Conservation (phyloP, 2,329 filamentous ascomycete genomes). For the Gremmenia infestans region DNA sequence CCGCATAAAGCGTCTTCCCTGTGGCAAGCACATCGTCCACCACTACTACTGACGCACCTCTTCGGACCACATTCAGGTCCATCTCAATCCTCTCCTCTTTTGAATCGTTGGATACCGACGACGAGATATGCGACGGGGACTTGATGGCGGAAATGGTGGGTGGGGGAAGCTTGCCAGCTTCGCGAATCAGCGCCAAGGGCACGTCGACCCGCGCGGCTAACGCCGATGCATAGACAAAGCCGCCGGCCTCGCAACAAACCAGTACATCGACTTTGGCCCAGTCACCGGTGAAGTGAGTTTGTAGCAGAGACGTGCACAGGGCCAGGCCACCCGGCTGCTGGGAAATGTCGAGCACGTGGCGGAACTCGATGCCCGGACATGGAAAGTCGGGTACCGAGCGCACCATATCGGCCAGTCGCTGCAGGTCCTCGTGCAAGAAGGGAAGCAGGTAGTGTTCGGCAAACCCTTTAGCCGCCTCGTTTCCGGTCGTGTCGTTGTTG, state of each 20-base stretch:
- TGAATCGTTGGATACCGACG: conserved; percentile 25
- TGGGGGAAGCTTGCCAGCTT: conserved; percentile 54
- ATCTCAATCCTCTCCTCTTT: conserved; percentile 45
- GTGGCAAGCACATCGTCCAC: conserved; percentile 25
- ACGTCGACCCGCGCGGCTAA: conserved; percentile 39
- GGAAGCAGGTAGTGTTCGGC: conserved; percentile 36
- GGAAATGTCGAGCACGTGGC: conserved; percentile 51
- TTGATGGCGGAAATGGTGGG: conserved; percentile 47
- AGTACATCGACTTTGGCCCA: conserved; percentile 45
- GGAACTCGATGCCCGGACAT: conserved; percentile 46
- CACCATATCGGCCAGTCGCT: conserved; percentile 47
- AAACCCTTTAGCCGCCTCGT: conserved; percentile 37
- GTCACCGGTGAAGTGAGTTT: conserved; percentile 39
- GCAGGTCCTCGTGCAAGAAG: conserved; percentile 42
- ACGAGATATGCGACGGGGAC: conserved; percentile 49
- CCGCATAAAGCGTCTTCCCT: conserved; percentile 22
- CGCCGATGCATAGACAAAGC: conserved; percentile 49
- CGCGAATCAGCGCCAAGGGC: conserved; percentile 47
- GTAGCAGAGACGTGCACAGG: conserved; percentile 47
- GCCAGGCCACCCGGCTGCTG: conserved; percentile 46
- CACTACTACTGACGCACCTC: conserved; percentile 15
- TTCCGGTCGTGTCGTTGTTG: conserved; percentile 43
- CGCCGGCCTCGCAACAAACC: conserved; percentile 52
- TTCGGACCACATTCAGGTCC: conserved; percentile 36
- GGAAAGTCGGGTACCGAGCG: conserved; percentile 46